Evolutionary conservation across 352 stramenopile species (phyloP).

Genomic region (Globisporangium megalacanthum): DNA sequence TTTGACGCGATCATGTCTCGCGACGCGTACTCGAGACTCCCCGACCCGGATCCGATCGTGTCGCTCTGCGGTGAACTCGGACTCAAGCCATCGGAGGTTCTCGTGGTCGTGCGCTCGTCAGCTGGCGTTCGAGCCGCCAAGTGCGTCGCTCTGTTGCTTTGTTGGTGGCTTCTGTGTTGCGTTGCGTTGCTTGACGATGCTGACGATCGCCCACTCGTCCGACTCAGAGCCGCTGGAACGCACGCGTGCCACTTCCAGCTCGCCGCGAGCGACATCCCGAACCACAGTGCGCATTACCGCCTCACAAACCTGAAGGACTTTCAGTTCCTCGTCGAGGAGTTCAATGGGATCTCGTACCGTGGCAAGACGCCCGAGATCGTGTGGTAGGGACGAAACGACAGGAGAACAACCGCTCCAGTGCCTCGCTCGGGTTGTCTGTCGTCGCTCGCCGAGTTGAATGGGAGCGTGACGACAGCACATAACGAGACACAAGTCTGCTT

Average conservation of each 20-base stretch:
- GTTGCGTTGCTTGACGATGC: background rate
- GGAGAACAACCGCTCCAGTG: no score
- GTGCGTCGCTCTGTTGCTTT: slow-evolving; percentile 19
- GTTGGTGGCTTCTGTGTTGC: background rate
- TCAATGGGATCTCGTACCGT: slow-evolving; percentile 74
- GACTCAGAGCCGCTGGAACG: slow-evolving; percentile 35
- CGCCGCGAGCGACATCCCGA: slow-evolving; percentile 54
- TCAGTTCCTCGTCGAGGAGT: slow-evolving; percentile 66
- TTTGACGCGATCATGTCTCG: slow-evolving; percentile 54
- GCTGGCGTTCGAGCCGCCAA: slow-evolving; percentile 54
- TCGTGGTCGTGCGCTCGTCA: slow-evolving; percentile 53
- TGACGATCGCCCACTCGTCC: background rate
- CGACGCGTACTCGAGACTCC: slow-evolving; percentile 41
- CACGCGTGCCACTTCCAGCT: slow-evolving; percentile 69
- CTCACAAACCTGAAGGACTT: slow-evolving; percentile 53
- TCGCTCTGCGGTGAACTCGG: slow-evolving; percentile 46
- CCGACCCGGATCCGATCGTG: slow-evolving; percentile 39
- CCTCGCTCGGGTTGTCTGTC: no score
- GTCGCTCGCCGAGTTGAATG: no score
- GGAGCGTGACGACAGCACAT: no score
- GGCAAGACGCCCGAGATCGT: slow-evolving; percentile 19
- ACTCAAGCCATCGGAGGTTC: slow-evolving; percentile 40
- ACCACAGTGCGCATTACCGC: slow-evolving; percentile 72
- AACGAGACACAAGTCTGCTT: no score
- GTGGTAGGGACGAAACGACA: slow-evolving; percentile 4